These are phyloP conservation scores for Trichosporon asahii DNA, from an alignment of 1,284 basidiomycete genomes.

Conservation along the genomic window DNA sequence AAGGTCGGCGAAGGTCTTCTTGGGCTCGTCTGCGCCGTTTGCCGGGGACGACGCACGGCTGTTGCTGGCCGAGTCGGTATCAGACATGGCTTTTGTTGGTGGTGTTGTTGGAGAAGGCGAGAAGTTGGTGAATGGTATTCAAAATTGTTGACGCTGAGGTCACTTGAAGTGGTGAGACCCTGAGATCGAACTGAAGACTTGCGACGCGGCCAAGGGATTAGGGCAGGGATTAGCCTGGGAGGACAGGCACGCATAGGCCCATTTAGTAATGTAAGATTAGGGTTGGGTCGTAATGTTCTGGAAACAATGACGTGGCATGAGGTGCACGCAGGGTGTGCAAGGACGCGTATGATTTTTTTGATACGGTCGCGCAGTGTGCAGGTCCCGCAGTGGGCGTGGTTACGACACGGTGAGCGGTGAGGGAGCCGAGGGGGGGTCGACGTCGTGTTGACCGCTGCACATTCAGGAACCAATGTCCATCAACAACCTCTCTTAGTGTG, in stretches of 20 bases:
- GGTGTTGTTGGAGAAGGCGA: background rate
- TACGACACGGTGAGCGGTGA: slow-evolving; percentile 6
- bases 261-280: background rate
- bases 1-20: slow-evolving; percentile 58
- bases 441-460: background rate
- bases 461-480: slow-evolving; percentile 2
- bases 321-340: background rate
- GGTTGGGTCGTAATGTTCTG: background rate
- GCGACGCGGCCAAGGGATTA: background rate
- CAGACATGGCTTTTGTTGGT: slow-evolving; percentile 17
- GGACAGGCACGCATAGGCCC: background rate
- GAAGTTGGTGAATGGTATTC: background rate
- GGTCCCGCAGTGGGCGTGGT: background rate
- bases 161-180: background rate
- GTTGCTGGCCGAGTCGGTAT: slow-evolving; percentile 15
- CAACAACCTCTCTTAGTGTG: slow-evolving; percentile 5
- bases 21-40: slow-evolving; percentile 17
- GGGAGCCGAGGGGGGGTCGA: background rate
- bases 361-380: background rate
- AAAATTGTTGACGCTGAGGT: slow-evolving; percentile 10
- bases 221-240: background rate
- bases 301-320: background rate
- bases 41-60: slow-evolving; percentile 22
- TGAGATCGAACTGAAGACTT: slow-evolving; percentile 7
- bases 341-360: slow-evolving; percentile 6